These are phyloP conservation scores for Clonostachys rosea DNA, from an alignment of 2,329 filamentous ascomycete genomes.

Conservation along the genomic window DNA sequence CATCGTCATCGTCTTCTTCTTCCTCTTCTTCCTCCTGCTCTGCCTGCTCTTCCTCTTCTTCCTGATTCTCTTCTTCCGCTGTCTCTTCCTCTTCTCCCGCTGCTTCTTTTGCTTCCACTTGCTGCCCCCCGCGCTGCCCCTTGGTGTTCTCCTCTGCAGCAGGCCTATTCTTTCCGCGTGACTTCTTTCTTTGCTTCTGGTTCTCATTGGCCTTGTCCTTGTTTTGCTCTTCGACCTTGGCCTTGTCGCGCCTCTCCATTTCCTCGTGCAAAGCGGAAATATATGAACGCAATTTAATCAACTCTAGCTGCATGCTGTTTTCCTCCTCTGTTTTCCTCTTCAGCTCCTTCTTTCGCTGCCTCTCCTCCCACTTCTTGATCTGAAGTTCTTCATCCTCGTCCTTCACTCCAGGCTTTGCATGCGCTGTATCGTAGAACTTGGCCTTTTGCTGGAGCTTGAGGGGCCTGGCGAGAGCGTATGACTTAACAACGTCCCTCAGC, in stretches of 20 bases:
- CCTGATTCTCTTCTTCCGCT: not conserved
- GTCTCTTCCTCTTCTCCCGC: not conserved
- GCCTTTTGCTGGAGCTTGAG: conserved; percentile 61
- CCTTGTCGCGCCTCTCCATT: too few species aligned
- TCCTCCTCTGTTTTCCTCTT: conserved; percentile 7
- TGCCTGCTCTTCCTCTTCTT: not conserved
- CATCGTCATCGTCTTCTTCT: too few species aligned
- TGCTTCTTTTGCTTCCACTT: too few species aligned
- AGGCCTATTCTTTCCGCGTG: too few species aligned
- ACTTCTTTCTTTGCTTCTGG: too few species aligned
- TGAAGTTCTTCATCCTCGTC: conserved; percentile 37
- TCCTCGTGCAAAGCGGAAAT: conserved; percentile 3
- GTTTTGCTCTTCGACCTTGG: too few species aligned
- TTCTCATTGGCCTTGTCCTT: too few species aligned
- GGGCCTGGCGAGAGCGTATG: conserved; percentile 36
- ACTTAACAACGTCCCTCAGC: conserved; percentile 55
- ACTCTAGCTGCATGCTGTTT: conserved; percentile 10
- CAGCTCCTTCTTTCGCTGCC: conserved; percentile 14
- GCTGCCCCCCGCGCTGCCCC: too few species aligned
- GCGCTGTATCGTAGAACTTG: conserved; percentile 57
- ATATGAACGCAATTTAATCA: conserved; percentile 13
- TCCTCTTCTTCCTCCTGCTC: conserved; percentile 6
- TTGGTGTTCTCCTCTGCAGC: too few species aligned
- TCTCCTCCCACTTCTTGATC: conserved; percentile 17
- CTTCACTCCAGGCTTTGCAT: conserved; percentile 50